Percentiles rank a stretch among this genome's conserved stretches.
phyloP scores from a whole-genome alignment of 257 asterid genomes.

The Nemophila menziesii region DNA sequence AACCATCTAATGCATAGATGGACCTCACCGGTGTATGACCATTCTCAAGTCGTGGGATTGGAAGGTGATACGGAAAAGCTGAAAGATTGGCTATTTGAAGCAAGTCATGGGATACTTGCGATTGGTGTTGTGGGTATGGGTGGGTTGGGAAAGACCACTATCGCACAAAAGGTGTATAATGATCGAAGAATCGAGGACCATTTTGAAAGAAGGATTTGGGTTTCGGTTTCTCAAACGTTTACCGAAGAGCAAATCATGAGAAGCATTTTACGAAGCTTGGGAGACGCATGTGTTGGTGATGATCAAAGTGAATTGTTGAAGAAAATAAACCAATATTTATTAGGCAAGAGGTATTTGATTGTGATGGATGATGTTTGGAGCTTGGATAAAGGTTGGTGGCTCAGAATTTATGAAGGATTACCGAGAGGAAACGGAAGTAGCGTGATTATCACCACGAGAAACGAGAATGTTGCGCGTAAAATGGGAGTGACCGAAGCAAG shows the following conservation, averaged over 20 bases:
- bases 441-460: conserved; percentile 26
- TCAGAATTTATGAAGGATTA: conserved; percentile 13
- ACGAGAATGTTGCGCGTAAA: conserved; percentile 18
- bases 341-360: conserved; percentile 22
- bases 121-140: conserved; percentile 32
- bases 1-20: conserved; percentile 23
- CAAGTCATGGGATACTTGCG: conserved; percentile 18
- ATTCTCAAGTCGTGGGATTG: conserved; percentile 25
- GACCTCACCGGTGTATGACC: conserved; percentile 23
- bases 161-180: conserved; percentile 22
- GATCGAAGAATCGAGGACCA: conserved; percentile 13
- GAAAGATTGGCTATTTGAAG: conserved; percentile 19
- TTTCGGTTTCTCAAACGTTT: conserved; percentile 26
- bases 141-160: conserved; percentile 24
- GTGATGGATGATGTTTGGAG: conserved; percentile 29
- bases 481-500: conserved; percentile 22
- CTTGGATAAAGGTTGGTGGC: conserved; percentile 20
- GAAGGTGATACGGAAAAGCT: conserved; percentile 25
- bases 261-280: conserved; percentile 25
- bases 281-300: conserved; percentile 25
- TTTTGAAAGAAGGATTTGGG: conserved; percentile 28
- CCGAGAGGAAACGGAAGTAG: conserved; percentile 27
- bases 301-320: conserved; percentile 20
- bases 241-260: conserved; percentile 27
- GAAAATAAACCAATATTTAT: conserved; percentile 23